Conservation (phyloP, 331 rosid genomes). For the Pyracantha coccinea region DNA sequence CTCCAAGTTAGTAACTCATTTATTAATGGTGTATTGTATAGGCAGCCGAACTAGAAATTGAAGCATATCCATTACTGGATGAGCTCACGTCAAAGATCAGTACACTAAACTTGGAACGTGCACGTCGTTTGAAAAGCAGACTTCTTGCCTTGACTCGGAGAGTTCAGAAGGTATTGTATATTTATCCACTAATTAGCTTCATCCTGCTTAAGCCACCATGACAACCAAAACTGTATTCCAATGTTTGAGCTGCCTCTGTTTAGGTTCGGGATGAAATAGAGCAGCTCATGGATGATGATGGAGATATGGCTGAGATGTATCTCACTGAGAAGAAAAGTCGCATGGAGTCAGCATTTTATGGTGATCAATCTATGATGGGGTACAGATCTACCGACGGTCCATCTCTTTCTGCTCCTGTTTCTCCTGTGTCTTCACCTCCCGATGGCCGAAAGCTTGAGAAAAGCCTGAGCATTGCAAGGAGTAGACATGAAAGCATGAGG, state of each 20-base stretch:
- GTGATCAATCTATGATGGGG: conserved; percentile 74
- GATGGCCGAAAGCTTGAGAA: conserved; percentile 80
- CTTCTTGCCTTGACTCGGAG: conserved; percentile 96
- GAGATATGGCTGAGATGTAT: conserved; percentile 99
- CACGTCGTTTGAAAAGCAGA: conserved; percentile 91
- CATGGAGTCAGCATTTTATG: conserved; percentile 70
- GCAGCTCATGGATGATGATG: conserved; percentile 99
- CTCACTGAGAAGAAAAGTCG: conserved; percentile 92
- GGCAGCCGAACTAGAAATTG: conserved; percentile 97
- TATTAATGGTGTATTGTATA: conserved; percentile 22
- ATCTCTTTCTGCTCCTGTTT: conserved; percentile 91
- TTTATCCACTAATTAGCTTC: not conserved
- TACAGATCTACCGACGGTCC: conserved; percentile 65
- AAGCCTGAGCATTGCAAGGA: conserved; percentile 82
- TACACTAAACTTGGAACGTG: conserved; percentile 96
- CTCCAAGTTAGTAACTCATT: conserved; percentile 20
- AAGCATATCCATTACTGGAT: conserved; percentile 88
- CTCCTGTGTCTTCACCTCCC: conserved; percentile 96
- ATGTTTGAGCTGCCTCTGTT: conserved; percentile 21
- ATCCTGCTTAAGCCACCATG: conserved; percentile 21
- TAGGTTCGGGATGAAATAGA: conserved; percentile 99
- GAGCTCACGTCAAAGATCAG: conserved; percentile 97
- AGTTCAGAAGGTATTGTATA: conserved; percentile 80
- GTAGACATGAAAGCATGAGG: conserved; percentile 85
- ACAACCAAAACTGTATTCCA: not conserved